Base-by-base conservation (phyloP, 805 yeast genomes). In the Ogataea trehaloabstinens region DNA sequence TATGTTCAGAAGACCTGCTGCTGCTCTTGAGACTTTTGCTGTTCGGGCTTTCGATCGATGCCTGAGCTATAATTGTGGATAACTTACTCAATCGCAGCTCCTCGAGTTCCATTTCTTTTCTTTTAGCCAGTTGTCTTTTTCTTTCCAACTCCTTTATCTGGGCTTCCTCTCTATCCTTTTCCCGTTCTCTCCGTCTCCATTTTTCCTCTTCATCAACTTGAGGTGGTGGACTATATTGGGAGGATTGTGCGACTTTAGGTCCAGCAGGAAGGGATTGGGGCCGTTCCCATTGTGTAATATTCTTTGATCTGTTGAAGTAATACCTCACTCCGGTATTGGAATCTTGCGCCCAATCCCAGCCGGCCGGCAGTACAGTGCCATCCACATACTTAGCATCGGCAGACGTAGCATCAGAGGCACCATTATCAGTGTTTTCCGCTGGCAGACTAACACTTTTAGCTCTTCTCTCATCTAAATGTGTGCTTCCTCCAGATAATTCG, bases 321-420 rank as follows among this genome's bases (percentile, higher is more conserved):
- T 80, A 82, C 12, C 52, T 58, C 11, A 60, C 60, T 11, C 73
- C 71, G 5, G 76, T 52, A 21, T 60, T 63, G 4, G 67, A 63
- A 42, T 75, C 80, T 18, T 58, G 58, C 0, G 83, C 79, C 48
- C 72, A 67, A 35, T 74, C 78, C 93, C 93, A 84, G 2, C 85
- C 85, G 1, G 66, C 66, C 2, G 88, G 86, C 19, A 80, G 66
- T 1, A 61, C 55, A 2, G 51, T 56, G 4, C 64, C 67, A 19
- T 60, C 59, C n/a, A 28, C 8, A 28, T 10, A 7, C 18, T 28
- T 28, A 7, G 13, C 31, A 8, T 28, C 18, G 8, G 8, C 8
- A 7, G 8, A 10, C 31, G 13, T 10, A 28, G 18, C 31, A n/a
- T n/a, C n/a, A n/a, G n/a, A n/a, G n/a, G n/a, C n/a, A n/a, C n/a